phyloP scores from a whole-genome alignment of 202 grass and related monocot genomes.

The Brachypodium distachyon region DNA sequence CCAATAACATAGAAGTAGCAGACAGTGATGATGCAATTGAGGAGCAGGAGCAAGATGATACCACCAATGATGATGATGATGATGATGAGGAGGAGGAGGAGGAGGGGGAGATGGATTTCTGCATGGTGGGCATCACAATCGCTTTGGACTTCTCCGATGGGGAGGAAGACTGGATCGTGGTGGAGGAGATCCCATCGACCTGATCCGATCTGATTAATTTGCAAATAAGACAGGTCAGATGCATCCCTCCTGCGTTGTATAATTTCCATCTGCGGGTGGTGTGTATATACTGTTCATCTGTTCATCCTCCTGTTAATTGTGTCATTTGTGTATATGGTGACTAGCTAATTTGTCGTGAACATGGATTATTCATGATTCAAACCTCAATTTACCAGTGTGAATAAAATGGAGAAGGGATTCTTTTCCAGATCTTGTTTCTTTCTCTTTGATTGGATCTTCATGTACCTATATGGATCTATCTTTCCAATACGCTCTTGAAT shows the following conservation, averaged over 20 bases:
- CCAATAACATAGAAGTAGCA: neutral
- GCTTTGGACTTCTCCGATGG: constrained; percentile 50
- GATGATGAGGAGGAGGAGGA: neutral
- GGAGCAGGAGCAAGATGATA: constrained; percentile 11
- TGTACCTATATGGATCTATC: neutral
- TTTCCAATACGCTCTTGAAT: neutral
- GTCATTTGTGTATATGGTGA: constrained; percentile 16
- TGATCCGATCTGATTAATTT: neutral
- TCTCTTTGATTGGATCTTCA: neutral
- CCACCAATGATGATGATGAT: neutral
- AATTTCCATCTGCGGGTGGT: neutral
- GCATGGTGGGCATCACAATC: constrained; percentile 58
- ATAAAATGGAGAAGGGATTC: constrained; percentile 27
- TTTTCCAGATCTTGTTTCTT: constrained; percentile 5
- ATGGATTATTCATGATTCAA: constrained; percentile 25
- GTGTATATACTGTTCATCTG: constrained; percentile 23
- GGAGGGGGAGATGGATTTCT: constrained; percentile 53
- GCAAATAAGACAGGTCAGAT: constrained; percentile 12
- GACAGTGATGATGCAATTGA: neutral
- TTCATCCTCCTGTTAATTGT: constrained; percentile 12
- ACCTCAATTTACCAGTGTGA: constrained; percentile 19
- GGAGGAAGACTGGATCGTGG: constrained; percentile 89
- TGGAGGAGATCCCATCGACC: constrained; percentile 38
- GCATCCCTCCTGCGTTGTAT: neutral
- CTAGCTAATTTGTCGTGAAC: constrained; percentile 23